Conservation (phyloP, 495 filamentous ascomycete genomes). For the Terfezia boudieri region DNA sequence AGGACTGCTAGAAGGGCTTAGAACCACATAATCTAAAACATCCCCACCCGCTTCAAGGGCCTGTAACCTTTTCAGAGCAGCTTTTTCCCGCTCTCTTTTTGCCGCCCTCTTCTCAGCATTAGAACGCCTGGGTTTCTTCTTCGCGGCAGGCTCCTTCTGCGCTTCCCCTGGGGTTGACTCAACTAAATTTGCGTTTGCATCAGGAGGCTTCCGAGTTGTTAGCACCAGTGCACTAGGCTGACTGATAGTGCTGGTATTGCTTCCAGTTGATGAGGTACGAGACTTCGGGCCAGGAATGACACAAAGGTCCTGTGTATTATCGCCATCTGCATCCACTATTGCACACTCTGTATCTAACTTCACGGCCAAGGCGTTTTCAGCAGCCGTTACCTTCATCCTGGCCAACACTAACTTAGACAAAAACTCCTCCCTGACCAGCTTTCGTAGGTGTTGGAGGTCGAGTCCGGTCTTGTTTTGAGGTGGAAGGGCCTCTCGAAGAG, state of each 20-base stretch:
- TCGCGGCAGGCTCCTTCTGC: constrained; percentile 22
- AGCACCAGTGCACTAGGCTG: no score
- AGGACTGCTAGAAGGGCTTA: no score
- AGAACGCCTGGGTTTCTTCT: constrained; percentile 4
- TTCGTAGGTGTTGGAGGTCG: constrained; percentile 54
- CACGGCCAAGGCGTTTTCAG: neutral
- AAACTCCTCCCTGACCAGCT: constrained; percentile 49
- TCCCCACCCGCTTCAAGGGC: no score
- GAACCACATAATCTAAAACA: no score
- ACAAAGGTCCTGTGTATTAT: neutral
- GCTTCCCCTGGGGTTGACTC: constrained; percentile 15
- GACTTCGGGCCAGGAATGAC: neutral
- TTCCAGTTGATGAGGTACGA: neutral
- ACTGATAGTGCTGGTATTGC: neutral
- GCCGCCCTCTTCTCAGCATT: neutral
- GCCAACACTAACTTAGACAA: constrained; percentile 32
- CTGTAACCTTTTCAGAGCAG: neutral
- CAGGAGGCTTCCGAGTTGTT: no score
- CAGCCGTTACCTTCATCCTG: constrained; percentile 8
- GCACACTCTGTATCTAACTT: neutral
- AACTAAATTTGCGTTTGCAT: no score
- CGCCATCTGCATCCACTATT: neutral
- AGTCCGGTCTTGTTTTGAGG: neutral
- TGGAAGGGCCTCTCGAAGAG: constrained; percentile 13
- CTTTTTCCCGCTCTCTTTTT: neutral